These are phyloP conservation scores for Calocybe cyanea DNA, from an alignment of 768 basidiomycete genomes.

Conservation along the genomic window DNA sequence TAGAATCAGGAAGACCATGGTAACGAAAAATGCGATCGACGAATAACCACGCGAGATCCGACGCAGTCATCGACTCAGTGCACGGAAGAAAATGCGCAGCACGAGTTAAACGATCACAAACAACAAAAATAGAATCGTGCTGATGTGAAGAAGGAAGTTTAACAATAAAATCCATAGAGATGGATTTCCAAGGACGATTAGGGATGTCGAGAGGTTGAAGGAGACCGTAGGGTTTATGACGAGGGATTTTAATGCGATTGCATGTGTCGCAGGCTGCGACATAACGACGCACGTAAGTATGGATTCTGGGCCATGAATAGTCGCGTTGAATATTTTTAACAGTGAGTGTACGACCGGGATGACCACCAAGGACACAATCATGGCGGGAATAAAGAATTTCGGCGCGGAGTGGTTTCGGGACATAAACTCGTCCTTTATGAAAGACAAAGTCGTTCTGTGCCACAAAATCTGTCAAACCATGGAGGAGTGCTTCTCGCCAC, in stretches of 20 bases:
- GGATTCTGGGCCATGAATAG: constrained; percentile 37
- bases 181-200: constrained; percentile 28
- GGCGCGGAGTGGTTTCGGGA: constrained; percentile 4
- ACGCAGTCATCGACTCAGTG: constrained; percentile 22
- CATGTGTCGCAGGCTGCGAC: constrained; percentile 33
- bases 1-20: constrained; percentile 31
- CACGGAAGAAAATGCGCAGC: constrained; percentile 39
- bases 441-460: constrained; percentile 15
- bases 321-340: constrained; percentile 26
- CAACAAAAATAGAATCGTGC: constrained; percentile 31
- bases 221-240: constrained; percentile 31
- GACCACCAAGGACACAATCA: constrained; percentile 21
- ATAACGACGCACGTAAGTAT: constrained; percentile 16
- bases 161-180: constrained; percentile 40
- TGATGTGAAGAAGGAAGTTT: constrained; percentile 35
- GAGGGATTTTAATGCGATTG: constrained; percentile 25
- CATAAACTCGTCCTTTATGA: neutral
- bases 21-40: constrained; percentile 29
- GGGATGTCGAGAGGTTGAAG: constrained; percentile 34
- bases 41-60: constrained; percentile 31
- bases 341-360: constrained; percentile 29
- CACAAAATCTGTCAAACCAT: constrained; percentile 14
- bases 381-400: constrained; percentile 22
- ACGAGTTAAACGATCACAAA: constrained; percentile 39
- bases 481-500: constrained; percentile 20